Conservation (phyloP, 257 asterid genomes). For the Solanum habrochaites region DNA sequence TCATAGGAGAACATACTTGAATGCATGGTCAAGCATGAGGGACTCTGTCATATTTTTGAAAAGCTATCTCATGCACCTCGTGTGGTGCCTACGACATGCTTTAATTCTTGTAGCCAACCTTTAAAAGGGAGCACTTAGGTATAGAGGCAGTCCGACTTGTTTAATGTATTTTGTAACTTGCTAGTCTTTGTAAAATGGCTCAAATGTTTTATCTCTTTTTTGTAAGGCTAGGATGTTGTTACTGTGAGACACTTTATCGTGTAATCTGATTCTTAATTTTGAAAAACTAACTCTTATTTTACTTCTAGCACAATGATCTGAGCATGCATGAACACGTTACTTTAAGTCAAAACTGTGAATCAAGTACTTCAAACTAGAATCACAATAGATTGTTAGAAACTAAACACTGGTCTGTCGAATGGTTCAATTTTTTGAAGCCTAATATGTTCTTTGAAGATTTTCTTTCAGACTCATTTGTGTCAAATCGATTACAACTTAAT, state of each 20-base stretch:
- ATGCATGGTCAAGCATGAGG: slow-evolving; percentile 23
- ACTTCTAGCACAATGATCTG: background rate
- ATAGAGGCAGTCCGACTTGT: background rate
- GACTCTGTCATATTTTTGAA: slow-evolving; percentile 21
- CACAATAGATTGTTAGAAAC: background rate
- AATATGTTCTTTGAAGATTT: slow-evolving; percentile 85
- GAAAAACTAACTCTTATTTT: background rate
- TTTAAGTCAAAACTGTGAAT: background rate
- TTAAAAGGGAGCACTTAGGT: background rate
- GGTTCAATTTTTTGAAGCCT: slow-evolving; percentile 62
- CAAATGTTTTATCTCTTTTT: background rate
- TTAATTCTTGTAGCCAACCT: background rate
- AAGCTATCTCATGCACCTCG: background rate
- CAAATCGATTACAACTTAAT: background rate
- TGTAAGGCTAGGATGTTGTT: background rate
- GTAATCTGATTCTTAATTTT: background rate
- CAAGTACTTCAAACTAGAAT: background rate
- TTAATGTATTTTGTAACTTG: background rate
- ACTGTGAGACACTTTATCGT: background rate
- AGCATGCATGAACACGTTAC: background rate
- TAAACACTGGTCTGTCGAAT: slow-evolving; percentile 12
- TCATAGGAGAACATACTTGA: slow-evolving; percentile 40
- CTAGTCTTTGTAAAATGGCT: background rate
- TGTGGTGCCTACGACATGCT: background rate
- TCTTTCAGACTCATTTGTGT: slow-evolving; percentile 65